Conservation (phyloP, 306 rosid genomes). For the Cicer pinnatifidum region DNA sequence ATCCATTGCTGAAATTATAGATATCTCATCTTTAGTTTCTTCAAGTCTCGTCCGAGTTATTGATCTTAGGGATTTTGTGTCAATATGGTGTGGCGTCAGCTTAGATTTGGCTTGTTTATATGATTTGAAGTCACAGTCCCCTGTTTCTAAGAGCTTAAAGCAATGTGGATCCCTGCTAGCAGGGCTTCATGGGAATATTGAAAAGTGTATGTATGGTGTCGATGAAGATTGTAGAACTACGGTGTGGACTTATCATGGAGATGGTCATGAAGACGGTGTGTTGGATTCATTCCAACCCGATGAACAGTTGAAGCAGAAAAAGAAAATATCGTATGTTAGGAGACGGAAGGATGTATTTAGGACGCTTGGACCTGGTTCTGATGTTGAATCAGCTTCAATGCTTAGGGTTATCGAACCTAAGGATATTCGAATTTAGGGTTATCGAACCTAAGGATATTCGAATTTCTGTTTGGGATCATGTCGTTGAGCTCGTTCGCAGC, state of each 20-base stretch:
- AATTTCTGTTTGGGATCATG: conserved; percentile 77
- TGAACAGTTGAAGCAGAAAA: conserved; percentile 73
- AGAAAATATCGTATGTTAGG: conserved; percentile 71
- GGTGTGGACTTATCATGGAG: conserved; percentile 78
- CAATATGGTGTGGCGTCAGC: conserved; percentile 69
- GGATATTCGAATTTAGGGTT: no score
- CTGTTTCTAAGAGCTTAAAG: conserved; percentile 56
- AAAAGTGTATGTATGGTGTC: conserved; percentile 69
- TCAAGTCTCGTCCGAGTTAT: conserved; percentile 59
- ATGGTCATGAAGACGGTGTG: conserved; percentile 59
- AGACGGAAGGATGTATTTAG: conserved; percentile 62
- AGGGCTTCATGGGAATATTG: conserved; percentile 57
- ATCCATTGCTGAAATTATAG: conserved; percentile 78
- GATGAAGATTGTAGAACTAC: conserved; percentile 82
- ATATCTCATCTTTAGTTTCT: conserved; percentile 69
- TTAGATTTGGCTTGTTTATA: conserved; percentile 57
- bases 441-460: conserved; percentile 58
- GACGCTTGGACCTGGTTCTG: conserved; percentile 76
- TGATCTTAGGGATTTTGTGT: conserved; percentile 78
- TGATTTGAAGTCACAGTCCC: conserved; percentile 46
- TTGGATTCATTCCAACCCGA: conserved; percentile 85
- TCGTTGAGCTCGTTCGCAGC: conserved; percentile 57
- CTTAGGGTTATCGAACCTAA: no score
- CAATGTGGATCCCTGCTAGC: conserved; percentile 68
- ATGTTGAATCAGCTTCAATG: conserved; percentile 66